phyloP scores from a whole-genome alignment of 352 stramenopile species.

The Pythium coloratum region DNA sequence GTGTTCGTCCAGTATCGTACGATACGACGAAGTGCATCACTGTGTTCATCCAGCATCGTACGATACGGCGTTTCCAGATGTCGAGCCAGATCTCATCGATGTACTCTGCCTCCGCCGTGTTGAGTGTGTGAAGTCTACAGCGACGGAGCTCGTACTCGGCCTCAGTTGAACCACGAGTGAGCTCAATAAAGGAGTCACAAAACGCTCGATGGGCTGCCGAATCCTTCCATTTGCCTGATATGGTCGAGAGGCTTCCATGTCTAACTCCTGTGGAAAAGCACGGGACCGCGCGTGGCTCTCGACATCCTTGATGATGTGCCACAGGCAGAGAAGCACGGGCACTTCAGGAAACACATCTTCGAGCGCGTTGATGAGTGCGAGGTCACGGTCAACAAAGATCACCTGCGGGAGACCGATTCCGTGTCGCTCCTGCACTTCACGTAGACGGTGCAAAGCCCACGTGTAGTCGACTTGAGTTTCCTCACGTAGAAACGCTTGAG shows the following conservation, averaged over 20 bases:
- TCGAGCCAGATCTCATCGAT: not conserved
- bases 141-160: not conserved
- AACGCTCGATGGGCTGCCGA: not conserved
- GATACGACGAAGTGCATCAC: not conserved
- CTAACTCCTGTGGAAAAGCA: not conserved
- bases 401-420: not conserved
- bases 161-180: not conserved
- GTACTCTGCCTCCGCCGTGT: not conserved
- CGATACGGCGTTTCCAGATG: not conserved
- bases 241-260: not conserved
- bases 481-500: not conserved
- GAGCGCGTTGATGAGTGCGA: not conserved
- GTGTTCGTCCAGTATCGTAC: not conserved
- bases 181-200: not conserved
- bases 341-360: not conserved
- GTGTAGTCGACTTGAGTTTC: not conserved
- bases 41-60: not conserved
- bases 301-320: slow-evolving; percentile 2
- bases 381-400: slow-evolving; percentile 6
- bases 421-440: not conserved
- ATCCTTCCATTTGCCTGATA: not conserved
- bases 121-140: not conserved
- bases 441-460: not conserved
- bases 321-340: not conserved
- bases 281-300: not conserved